phyloP scores from a whole-genome alignment of 495 filamentous ascomycete species.

The Talaromyces liani region DNA sequence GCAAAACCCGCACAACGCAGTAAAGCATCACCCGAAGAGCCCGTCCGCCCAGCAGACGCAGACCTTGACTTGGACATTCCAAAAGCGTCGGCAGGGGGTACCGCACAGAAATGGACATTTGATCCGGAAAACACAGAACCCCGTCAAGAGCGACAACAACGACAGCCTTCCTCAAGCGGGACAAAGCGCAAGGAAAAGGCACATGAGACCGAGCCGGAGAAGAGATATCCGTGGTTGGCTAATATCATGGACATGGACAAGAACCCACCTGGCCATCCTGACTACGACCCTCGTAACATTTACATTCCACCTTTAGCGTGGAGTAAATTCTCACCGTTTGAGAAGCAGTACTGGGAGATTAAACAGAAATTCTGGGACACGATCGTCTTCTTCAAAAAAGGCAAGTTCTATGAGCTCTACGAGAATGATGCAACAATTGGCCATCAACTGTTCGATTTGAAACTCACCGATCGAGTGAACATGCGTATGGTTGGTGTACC shows the following conservation, averaged over 20 bases:
- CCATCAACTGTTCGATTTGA: slow-evolving; percentile 94
- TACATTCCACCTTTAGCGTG: slow-evolving; percentile 77
- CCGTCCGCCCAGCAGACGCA: slow-evolving; percentile 38
- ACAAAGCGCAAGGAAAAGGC: slow-evolving; percentile 64
- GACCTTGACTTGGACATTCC: slow-evolving; percentile 43
- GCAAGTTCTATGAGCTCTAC: slow-evolving; percentile 98
- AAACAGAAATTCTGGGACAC: slow-evolving; percentile 98
- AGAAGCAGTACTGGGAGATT: slow-evolving; percentile 99
- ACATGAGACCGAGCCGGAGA: slow-evolving; percentile 68
- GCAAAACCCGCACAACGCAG: slow-evolving; percentile 41
- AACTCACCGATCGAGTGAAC: slow-evolving; percentile 96
- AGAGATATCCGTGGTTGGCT: slow-evolving; percentile 85
- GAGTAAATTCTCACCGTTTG: slow-evolving; percentile 79
- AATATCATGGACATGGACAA: slow-evolving; percentile 74
- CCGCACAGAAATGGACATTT: slow-evolving; percentile 77
- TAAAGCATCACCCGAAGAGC: slow-evolving; percentile 41
- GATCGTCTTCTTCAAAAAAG: slow-evolving; percentile 99
- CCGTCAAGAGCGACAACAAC: slow-evolving; percentile 42
- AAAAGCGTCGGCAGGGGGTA: slow-evolving; percentile 53
- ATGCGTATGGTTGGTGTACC: slow-evolving; percentile 98
- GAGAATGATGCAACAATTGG: slow-evolving; percentile 98
- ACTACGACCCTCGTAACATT: slow-evolving; percentile 87
- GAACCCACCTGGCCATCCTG: slow-evolving; percentile 70
- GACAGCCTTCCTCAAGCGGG: slow-evolving; percentile 33
- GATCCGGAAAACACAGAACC: slow-evolving; percentile 68